These are phyloP conservation scores for Penicillium sp. DNA, from an alignment of 2,329 filamentous ascomycete genomes.

Conservation along the genomic window DNA sequence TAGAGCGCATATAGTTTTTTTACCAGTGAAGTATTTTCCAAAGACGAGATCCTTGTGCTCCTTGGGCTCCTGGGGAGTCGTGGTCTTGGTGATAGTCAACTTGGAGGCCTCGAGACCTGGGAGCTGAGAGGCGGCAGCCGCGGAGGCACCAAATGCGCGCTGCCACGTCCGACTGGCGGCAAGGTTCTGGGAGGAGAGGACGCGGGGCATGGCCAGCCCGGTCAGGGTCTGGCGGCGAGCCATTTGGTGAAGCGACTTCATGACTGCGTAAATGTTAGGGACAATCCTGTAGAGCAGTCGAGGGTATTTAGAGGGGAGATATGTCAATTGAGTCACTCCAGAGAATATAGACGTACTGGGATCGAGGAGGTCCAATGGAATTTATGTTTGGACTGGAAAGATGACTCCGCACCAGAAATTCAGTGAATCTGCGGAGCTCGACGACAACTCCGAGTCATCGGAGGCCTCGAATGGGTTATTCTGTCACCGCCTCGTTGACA, in stretches of 20 bases:
- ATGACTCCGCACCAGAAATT: conserved; percentile 22
- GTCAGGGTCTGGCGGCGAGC: conserved; percentile 31
- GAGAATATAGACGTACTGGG: not conserved
- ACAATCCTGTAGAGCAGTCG: conserved; percentile 2
- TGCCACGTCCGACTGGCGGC: conserved; percentile 43
- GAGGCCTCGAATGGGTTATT: conserved; percentile 4
- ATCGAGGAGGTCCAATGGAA: conserved; percentile 8
- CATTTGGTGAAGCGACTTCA: conserved; percentile 39
- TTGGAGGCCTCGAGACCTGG: conserved; percentile 72
- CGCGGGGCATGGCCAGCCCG: conserved; percentile 24
- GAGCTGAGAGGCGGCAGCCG: conserved; percentile 41
- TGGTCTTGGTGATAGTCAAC: conserved; percentile 70
- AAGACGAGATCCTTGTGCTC: conserved; percentile 83
- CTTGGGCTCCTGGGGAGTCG: conserved; percentile 67
- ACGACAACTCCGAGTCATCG: conserved; percentile 27
- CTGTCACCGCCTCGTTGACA: conserved; percentile 15
- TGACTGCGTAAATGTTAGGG: conserved; percentile 15
- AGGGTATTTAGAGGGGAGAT: not conserved
- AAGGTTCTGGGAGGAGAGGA: conserved; percentile 23
- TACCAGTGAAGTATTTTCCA: conserved; percentile 85
- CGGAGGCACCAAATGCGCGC: conserved; percentile 46
- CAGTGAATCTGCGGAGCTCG: conserved; percentile 23
- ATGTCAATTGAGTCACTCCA: conserved; percentile 7
- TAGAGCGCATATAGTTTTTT: not conserved
- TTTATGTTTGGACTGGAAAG: conserved; percentile 21